Conservation (phyloP, 2,329 filamentous ascomycete genomes). For the Fulvia fulva region DNA sequence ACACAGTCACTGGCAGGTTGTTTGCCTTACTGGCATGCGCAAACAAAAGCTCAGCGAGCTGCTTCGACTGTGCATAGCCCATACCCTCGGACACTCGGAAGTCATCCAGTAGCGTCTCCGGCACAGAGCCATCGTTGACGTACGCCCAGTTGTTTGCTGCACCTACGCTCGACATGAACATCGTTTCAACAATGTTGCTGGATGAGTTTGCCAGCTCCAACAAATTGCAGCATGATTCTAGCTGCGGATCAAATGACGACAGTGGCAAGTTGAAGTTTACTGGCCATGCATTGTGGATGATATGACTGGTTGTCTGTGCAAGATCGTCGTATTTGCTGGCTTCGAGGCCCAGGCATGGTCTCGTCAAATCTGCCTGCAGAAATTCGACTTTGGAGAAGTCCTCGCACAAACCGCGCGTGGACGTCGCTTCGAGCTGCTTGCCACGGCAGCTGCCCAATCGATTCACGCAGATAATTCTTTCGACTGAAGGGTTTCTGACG, state of each 20-base stretch:
- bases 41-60: conserved; percentile 27
- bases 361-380: conserved; percentile 19
- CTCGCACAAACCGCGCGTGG: conserved; percentile 12
- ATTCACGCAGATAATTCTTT: conserved; percentile 29
- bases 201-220: not conserved
- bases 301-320: conserved; percentile 15
- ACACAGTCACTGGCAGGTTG: conserved; percentile 6
- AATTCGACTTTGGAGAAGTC: conserved; percentile 24
- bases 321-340: conserved; percentile 17
- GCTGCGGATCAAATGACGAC: conserved; percentile 27
- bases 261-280: conserved; percentile 35
- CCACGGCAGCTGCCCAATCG: conserved; percentile 12
- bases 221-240: conserved; percentile 2
- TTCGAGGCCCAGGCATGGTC: conserved; percentile 23
- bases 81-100: conserved; percentile 13
- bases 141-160: not conserved
- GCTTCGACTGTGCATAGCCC: conserved; percentile 35
- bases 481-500: conserved; percentile 21
- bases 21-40: conserved; percentile 23
- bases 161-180: not conserved
- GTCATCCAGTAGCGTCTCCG: conserved; percentile 27
- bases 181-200: not conserved
- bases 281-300: conserved; percentile 37
- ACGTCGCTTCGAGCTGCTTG: conserved; percentile 15
- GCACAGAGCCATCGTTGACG: conserved; percentile 14